Base-by-base conservation (phyloP, 768 basidiomycete genomes). In the Serendipita sp. region DNA sequence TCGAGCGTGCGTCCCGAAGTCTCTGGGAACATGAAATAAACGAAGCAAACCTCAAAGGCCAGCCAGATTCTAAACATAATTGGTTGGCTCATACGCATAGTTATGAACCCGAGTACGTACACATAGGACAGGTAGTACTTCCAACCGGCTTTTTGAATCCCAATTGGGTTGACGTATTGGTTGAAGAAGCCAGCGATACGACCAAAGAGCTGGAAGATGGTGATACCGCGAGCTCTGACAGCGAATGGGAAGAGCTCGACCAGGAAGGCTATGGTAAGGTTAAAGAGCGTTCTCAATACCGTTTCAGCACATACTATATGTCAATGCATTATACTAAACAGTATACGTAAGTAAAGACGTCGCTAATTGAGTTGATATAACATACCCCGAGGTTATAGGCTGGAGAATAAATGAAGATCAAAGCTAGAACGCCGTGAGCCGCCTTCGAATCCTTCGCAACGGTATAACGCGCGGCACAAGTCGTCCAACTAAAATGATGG, bases 181-280 rank as follows among this genome's bases (percentile, higher is more conserved):
- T 85, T 85, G 77, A 85, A 82, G 74, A 82, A 83, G 3, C 79
- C 75, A 4, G 81, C 81, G 34, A 76, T 72, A 11, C 83, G 79
- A 51, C 78, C 75, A 71, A 79, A 82, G 76, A 78, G 81, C 67
- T 85, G 82, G 75, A 82, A 85, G 15, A 85, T 69, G 3, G 83
- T 74, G 63, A 85, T 78, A 44, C 85, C 85, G 70, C 79, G 81
- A 1, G 84, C 79, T 65, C 85, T 82, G 34, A 78, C 78, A 67
- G 82, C 79, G 74, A 77, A 85, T 0, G 85, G 84, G 76, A 85
- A 85, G 36, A 86, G 70, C 68, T 85, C 85, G n/a, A 85, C 83
- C 66, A 85, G 72, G 77, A 77, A 84, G 3, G 83, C 83, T 83
- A 68, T 44, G 41, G 38, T 63, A 13, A 67, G n/a, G 44, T 67